Percentiles rank a stretch among this genome's conserved stretches.
Conservation (phyloP, 306 rosid genomes). For the Bauhinia variegata region DNA sequence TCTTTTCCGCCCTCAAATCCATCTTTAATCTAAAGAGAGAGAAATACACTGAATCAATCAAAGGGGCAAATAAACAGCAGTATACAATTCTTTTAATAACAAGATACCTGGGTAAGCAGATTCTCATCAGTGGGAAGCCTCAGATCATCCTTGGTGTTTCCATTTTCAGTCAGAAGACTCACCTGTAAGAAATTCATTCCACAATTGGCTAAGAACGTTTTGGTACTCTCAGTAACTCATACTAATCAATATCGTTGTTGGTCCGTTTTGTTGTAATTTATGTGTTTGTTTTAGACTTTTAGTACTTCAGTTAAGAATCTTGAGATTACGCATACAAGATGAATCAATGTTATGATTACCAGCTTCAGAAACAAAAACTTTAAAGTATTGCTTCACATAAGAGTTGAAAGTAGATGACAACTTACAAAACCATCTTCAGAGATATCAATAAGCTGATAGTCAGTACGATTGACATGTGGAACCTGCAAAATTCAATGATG, state of each 20-base stretch:
- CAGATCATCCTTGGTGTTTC: constrained; percentile 82
- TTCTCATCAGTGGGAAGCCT: constrained; percentile 75
- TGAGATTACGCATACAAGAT: neutral
- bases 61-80: too few species aligned
- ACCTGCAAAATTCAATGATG: constrained; percentile 46
- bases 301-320: too few species aligned
- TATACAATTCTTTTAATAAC: too few species aligned
- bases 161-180: constrained; percentile 70
- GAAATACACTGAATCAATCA: too few species aligned
- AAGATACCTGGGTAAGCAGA: constrained; percentile 61
- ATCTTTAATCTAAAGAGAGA: constrained; percentile 55
- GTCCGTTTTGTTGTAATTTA: neutral
- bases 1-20: constrained; percentile 81
- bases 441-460: constrained; percentile 76
- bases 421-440: constrained; percentile 83
- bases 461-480: constrained; percentile 74
- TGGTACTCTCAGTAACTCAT: constrained; percentile 1
- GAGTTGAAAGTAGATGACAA: constrained; percentile 18
- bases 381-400: neutral
- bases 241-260: constrained; percentile 3
- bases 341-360: neutral
- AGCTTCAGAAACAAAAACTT: constrained; percentile 1
- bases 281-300: neutral
- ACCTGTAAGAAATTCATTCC: constrained; percentile 46
- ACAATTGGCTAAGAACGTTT: constrained; percentile 26